These are phyloP conservation scores for Candida schatavii DNA, from an alignment of 805 yeast species.

Conservation along the genomic window DNA sequence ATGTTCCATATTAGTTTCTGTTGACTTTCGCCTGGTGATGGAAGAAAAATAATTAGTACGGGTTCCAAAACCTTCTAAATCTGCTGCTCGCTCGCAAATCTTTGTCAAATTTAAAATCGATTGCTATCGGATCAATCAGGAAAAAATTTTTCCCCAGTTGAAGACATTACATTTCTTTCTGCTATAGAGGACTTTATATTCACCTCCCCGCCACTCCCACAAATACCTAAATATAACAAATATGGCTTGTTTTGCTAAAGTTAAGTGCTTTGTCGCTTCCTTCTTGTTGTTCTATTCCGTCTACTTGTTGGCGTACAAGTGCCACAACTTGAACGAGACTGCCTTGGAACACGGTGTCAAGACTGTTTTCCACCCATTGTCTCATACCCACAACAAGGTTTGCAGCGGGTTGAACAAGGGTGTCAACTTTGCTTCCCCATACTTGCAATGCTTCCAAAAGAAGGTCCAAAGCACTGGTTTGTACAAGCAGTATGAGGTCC, in stretches of 20 bases:
- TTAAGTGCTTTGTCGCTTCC: conserved; percentile 20
- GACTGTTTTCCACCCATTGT: conserved; percentile 36
- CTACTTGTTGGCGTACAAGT: conserved; percentile 40
- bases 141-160: not conserved
- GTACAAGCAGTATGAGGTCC: conserved; percentile 31
- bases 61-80: not conserved
- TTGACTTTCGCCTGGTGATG: not conserved
- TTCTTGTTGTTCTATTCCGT: conserved; percentile 27
- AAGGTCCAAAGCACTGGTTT: conserved; percentile 37
- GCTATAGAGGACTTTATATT: no score
- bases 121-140: not conserved
- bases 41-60: not conserved
- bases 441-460: conserved; percentile 20
- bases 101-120: not conserved
- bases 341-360: conserved; percentile 29
- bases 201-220: no score
- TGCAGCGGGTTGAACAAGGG: conserved; percentile 34
- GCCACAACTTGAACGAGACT: conserved; percentile 28
- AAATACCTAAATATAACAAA: no score
- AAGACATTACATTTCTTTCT: not conserved
- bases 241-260: conserved; percentile 15
- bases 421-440: conserved; percentile 28
- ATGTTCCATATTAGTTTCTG: no score
- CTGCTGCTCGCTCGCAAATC: no score
- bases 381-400: conserved; percentile 31